Base-by-base conservation (phyloP, 2,329 filamentous ascomycete species). In the Pseudonectria buxi region DNA sequence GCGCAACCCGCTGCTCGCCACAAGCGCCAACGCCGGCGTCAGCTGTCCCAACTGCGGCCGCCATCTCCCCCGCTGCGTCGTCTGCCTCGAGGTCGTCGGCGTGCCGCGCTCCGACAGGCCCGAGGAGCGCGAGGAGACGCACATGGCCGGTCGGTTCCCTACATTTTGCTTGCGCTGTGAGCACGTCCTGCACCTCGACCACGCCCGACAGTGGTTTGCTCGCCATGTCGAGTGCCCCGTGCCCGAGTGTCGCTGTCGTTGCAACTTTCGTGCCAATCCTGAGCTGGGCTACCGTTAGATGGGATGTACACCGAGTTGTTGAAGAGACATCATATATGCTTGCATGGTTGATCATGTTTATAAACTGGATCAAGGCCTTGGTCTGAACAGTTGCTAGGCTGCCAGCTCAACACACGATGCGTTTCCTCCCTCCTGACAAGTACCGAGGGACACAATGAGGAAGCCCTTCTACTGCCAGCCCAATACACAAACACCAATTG, bases 131-230 rank as follows among this genome's bases (percentile, higher is more conserved):
- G 57, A 65, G 6, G 71, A 77, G 47, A 59, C 62, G 29, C 57
- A 63, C 49, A 59, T 69, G 56, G 69, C 71, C 30, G 74, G 73
- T 3, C 67, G 70, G 30, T 83, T 83, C 50, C 76, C 78, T n/a
- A 81, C 76, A 0, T 83, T 83, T 50, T 84, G 80, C 42, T 64
- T 83, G 28, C 71, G 72, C 46, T 84, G 80, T 53, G 78, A 82
- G 50, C 80, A 84, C 51, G 77, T 81, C 9, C 59, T 79, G 50
- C 80, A 84, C 48, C 64, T 82, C 38, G 79, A 83, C 47, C 80
- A 83, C 52, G 78, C 78, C 6, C 61, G 76, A 46, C 69, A 74
- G 57, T 84, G 80, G 80, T 84, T 83, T 49, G 64, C 69, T 6
- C 61, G 75, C 24, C 78, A 83, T 45, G 68, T 69, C 18, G 77